Base-by-base conservation (phyloP, 2,329 filamentous ascomycete genomes). In the Aspergillus felis region DNA sequence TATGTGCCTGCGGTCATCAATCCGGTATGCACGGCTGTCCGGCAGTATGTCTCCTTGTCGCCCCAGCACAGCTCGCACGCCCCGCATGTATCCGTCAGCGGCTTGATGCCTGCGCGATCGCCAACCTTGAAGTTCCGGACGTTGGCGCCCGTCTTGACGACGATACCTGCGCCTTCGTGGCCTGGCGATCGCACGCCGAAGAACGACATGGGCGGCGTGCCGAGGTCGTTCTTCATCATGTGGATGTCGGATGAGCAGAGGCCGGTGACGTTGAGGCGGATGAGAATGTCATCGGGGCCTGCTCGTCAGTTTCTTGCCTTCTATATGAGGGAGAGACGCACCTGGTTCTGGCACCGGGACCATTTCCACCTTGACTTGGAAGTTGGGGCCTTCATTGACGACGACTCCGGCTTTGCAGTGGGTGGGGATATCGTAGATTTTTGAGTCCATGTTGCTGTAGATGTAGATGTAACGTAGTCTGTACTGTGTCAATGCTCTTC, bases 241-340 rank as follows among this genome's bases (percentile, higher is more conserved):
- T 86, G 83, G 20, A 86, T 69, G 62, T 86, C 84, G 35, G 77
- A 79, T 58, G 81, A 79, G 71, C 84, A 86, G 51, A 86, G 75
- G 0, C 84, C 84, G 1, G 83, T 86, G 27, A 76, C 77, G 57
- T 85, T 86, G 53, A 86, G 74, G 54, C 78, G 80, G 64, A 86
- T 76, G 9, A 86, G 75, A 24, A 86, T 71, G 57, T 86, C 82
- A 51, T 83, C 75, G 7, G 79, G 79, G 12, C 79, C 80, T 81
- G 57, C 14, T 12, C 9, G 6, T 4, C 47, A 2, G 51, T 49
- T 50, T 29, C 17, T 27, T 28, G 27, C 3, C 27, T 9, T 28
- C 27, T 28, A 9, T 28, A 9, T 28, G 8, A 9, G 2, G 8
- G 27, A 50, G 41, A 17, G 28, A 28, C 10, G 59, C 10, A 80